Evolutionary conservation across 176 grass and related monocot genomes (phyloP), one percentile per base, ranked within the genome.

Genomic region (Puya raimondii): DNA sequence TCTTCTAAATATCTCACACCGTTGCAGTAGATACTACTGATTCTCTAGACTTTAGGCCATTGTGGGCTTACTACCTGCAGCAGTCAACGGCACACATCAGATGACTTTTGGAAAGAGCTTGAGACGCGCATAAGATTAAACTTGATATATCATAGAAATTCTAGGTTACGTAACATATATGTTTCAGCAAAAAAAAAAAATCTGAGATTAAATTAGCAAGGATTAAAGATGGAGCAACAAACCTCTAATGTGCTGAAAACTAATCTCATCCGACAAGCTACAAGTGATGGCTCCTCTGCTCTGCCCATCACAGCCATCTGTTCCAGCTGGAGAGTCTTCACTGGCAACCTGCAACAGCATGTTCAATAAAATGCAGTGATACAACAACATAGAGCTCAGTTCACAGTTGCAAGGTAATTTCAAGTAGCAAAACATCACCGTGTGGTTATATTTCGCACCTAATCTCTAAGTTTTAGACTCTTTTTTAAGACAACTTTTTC

Each of bases 21-120:
- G 6, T 16, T 20, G 18, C 9, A 9, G 54, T 20, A 58, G 15
- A 58, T 15, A 7, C 8, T 33, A 7, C 54, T 58, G 54, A n/a
- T 63, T 70, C 12, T 67, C 85, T 79, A 97, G 16, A 88, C 94
- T 80, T 71, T 87, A 67, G 94, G 94, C 94, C 94, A 97, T 51
- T 97, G 94, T 65, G 94, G 94, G 56, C 94, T 97, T 75, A 97
- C 94, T 53, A 84, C 89, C 94, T 97, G 82, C 75, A 85, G 3
- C 21, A 25, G 71, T 23, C 53, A 81, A 63, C 17, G 64, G 11
- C 64, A 70, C 10, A 25, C n/a, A 51, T 70, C 21, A 70, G 49
- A 22, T 16, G n/a, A 70, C 11, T 51, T 51, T 18, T 3, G 27
- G 27, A 29, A 29, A 29, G 27, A 33, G 4, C 4, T 5, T 33